Evolutionary conservation across 208 protist genomes (phyloP).

Genomic region (Crithidia expoeki): DNA sequence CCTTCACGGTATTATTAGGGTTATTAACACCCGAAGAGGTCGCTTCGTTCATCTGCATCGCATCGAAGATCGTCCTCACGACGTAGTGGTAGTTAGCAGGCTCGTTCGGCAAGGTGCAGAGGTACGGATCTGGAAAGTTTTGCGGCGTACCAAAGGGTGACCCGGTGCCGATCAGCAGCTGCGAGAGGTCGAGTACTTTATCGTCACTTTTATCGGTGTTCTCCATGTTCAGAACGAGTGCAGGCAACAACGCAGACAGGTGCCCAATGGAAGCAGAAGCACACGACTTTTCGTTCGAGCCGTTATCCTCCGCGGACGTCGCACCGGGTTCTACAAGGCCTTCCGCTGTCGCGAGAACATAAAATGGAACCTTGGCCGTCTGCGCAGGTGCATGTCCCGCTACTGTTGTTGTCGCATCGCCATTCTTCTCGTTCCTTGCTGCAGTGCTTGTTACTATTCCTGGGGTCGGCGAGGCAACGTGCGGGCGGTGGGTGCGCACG

Average conservation of each 20-base stretch:
- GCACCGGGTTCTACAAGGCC: slow-evolving; percentile 32
- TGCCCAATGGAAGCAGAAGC: not conserved
- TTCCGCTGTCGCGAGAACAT: slow-evolving; percentile 64
- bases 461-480: not conserved
- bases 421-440: no score
- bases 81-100: slow-evolving; percentile 76
- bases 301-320: slow-evolving; percentile 10
- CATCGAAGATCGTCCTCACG: slow-evolving; percentile 44
- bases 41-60: slow-evolving; percentile 18
- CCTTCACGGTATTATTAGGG: not conserved
- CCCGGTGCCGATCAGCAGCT: slow-evolving; percentile 69
- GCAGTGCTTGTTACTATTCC: not conserved
- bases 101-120: slow-evolving; percentile 77
- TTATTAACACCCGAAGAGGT: not conserved
- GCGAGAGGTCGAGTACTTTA: slow-evolving; percentile 32
- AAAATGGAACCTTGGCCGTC: slow-evolving; percentile 30
- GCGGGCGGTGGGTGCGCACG: slow-evolving; percentile 35
- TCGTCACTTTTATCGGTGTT: not conserved
- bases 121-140: slow-evolving; percentile 68
- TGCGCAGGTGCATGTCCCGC: not conserved
- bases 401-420: not conserved
- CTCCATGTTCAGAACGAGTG: not conserved
- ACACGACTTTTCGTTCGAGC: not conserved
- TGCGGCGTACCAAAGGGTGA: slow-evolving; percentile 79
- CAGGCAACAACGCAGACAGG: slow-evolving; percentile 20